A percentile compares a stretch with the other conserved stretches of the same genome.
Evolutionary conservation across 176 grass and related monocot genomes (phyloP).

Genomic region (Avena insularis): DNA sequence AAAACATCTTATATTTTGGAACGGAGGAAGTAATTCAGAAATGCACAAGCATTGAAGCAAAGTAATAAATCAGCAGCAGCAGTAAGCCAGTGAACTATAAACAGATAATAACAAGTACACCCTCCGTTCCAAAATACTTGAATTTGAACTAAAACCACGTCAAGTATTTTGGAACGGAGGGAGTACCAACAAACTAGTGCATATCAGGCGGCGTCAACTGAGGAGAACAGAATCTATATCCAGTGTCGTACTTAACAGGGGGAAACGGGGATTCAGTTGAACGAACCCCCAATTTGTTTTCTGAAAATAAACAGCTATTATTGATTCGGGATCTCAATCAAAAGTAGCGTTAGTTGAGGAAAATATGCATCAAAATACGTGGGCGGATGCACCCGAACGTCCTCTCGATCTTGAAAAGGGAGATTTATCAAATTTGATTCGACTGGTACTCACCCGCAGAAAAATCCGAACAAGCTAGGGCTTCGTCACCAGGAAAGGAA

Average conservation of each 20-base stretch:
- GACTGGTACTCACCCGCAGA: background rate
- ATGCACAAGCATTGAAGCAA: background rate
- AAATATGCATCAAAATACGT: background rate
- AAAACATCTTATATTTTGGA: too few relatives aligned
- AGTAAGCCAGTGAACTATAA: background rate
- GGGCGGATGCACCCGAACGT: slow-evolving; percentile 1
- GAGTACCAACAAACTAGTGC: background rate
- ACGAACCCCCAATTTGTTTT: background rate
- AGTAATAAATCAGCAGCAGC: background rate
- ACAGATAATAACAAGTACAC: background rate
- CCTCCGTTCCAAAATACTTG: too few relatives aligned
- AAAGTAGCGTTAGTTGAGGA: background rate
- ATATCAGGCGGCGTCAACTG: background rate
- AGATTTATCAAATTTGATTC: background rate
- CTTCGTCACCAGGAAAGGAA: background rate
- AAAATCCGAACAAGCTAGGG: slow-evolving; percentile 26
- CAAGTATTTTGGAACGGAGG: too few relatives aligned
- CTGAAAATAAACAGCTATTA: background rate
- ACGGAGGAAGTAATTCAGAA: background rate
- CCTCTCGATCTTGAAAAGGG: background rate
- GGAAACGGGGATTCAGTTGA: too few relatives aligned
- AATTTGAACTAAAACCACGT: too few relatives aligned
- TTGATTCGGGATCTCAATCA: slow-evolving; percentile 23
- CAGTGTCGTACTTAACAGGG: too few relatives aligned
- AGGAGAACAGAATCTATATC: background rate